phyloP scores from a whole-genome alignment of 805 yeast genomes.

The Grigorovia humatica region DNA sequence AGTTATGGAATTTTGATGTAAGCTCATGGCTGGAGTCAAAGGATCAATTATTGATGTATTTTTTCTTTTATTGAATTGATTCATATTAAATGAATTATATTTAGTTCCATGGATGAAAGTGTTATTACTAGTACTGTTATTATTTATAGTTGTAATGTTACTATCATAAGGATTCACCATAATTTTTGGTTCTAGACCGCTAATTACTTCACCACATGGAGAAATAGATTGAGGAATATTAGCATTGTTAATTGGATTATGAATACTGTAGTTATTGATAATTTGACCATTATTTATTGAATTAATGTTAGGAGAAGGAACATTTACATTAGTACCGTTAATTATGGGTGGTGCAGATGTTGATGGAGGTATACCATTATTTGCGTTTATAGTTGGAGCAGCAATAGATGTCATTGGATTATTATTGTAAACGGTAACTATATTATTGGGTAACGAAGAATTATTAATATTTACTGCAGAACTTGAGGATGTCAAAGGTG shows the following conservation, averaged over 20 bases:
- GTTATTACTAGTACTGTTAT: neutral
- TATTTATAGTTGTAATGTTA: neutral
- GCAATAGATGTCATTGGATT: neutral
- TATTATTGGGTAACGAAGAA: neutral
- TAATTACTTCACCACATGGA: neutral
- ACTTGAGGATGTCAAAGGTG: neutral
- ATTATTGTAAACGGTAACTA: neutral
- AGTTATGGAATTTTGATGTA: neutral
- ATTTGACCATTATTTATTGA: neutral
- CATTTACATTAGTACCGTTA: neutral
- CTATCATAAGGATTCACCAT: neutral
- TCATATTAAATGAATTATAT: neutral
- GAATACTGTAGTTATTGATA: neutral
- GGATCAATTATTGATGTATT: conserved; percentile 16
- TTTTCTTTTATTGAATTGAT: conserved; percentile 12
- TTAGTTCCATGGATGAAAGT: neutral
- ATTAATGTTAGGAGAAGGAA: no score
- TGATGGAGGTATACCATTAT: neutral
- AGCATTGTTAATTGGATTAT: neutral
- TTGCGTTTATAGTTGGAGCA: neutral
- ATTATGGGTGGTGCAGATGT: neutral
- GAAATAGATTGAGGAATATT: neutral
- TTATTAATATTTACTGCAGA: neutral
- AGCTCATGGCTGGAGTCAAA: conserved; percentile 3
- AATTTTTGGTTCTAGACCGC: neutral